Conservation (phyloP, 2,329 filamentous ascomycete genomes). For the Microsporum canis region DNA sequence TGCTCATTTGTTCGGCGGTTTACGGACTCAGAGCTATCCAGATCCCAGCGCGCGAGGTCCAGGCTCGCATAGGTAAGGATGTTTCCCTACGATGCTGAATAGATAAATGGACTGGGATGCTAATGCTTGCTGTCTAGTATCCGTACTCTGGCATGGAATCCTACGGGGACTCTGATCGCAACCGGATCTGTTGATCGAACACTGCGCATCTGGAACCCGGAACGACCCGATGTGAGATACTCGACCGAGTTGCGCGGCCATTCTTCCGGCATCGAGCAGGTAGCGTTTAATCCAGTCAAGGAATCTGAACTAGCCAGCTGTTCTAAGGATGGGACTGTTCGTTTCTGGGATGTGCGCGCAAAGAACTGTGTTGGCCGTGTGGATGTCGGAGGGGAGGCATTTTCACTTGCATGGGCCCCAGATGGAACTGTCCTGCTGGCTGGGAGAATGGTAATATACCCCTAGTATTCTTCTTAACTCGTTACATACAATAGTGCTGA, state of each 20-base stretch:
- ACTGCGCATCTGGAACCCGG: slow-evolving; percentile 79
- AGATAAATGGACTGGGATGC: background rate
- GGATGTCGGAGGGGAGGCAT: slow-evolving; percentile 40
- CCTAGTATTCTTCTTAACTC: background rate
- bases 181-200: slow-evolving; percentile 81
- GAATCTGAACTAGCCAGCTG: slow-evolving; percentile 41
- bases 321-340: slow-evolving; percentile 39
- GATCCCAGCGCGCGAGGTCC: slow-evolving; percentile 48
- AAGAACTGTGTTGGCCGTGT: slow-evolving; percentile 38
- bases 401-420: slow-evolving; percentile 39
- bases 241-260: slow-evolving; percentile 41
- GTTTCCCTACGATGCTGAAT: background rate
- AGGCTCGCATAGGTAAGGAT: slow-evolving; percentile 43
- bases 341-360: slow-evolving; percentile 41
- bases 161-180: slow-evolving; percentile 69
- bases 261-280: slow-evolving; percentile 37
- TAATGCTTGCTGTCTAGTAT: slow-evolving; percentile 39
- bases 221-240: slow-evolving; percentile 36
- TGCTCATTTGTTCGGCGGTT: slow-evolving; percentile 50
- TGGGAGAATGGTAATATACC: slow-evolving; percentile 34
- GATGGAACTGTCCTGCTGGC: slow-evolving; percentile 38
- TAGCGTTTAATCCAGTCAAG: slow-evolving; percentile 39
- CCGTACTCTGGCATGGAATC: slow-evolving; percentile 79
- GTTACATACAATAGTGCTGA: slow-evolving; percentile 2
- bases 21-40: slow-evolving; percentile 61